A percentile compares a stretch with the other conserved stretches of the same genome.
Conservation (phyloP, 1,139 yeast genomes). For the Hyphopichia buzzinii region DNA sequence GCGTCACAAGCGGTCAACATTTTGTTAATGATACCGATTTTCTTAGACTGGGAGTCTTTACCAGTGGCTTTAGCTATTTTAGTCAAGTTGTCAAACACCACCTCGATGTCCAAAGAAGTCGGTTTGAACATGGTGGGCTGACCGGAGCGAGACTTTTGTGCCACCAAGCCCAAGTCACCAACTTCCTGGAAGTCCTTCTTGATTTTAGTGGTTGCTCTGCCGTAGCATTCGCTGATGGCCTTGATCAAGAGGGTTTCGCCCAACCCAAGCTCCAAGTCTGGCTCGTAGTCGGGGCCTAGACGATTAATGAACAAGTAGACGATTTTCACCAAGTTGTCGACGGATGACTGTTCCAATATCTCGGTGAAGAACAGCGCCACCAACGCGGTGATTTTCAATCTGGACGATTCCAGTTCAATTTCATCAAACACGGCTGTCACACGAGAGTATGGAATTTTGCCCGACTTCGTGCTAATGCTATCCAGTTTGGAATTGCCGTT, state of each 20-base stretch:
- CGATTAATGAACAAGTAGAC: slow-evolving; percentile 85
- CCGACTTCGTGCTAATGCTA: slow-evolving; percentile 5
- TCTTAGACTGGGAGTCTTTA: slow-evolving; percentile 75
- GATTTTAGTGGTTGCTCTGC: slow-evolving; percentile 68
- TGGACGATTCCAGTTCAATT: slow-evolving; percentile 74
- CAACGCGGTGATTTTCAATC: slow-evolving; percentile 74
- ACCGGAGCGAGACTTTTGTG: slow-evolving; percentile 75
- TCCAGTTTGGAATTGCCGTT: slow-evolving; percentile 16
- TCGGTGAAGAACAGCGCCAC: slow-evolving; percentile 70
- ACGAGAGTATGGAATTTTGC: slow-evolving; percentile 56
- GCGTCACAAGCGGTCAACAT: slow-evolving; percentile 85
- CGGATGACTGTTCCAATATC: slow-evolving; percentile 53
- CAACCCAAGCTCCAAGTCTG: slow-evolving; percentile 83
- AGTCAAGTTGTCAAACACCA: slow-evolving; percentile 71
- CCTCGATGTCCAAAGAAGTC: slow-evolving; percentile 66
- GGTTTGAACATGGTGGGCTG: slow-evolving; percentile 96
- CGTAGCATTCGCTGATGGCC: slow-evolving; percentile 89
- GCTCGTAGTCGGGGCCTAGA: slow-evolving; percentile 92
- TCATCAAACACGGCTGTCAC: slow-evolving; percentile 69
- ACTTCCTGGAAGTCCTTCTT: slow-evolving; percentile 70
- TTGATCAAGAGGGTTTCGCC: slow-evolving; percentile 88
- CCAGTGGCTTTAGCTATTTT: slow-evolving; percentile 81
- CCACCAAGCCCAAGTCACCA: slow-evolving; percentile 92
- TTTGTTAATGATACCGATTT: slow-evolving; percentile 74
- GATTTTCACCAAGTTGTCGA: slow-evolving; percentile 61